Conservation (phyloP, 1,284 basidiomycete genomes). For the Coniophora puteana region DNA sequence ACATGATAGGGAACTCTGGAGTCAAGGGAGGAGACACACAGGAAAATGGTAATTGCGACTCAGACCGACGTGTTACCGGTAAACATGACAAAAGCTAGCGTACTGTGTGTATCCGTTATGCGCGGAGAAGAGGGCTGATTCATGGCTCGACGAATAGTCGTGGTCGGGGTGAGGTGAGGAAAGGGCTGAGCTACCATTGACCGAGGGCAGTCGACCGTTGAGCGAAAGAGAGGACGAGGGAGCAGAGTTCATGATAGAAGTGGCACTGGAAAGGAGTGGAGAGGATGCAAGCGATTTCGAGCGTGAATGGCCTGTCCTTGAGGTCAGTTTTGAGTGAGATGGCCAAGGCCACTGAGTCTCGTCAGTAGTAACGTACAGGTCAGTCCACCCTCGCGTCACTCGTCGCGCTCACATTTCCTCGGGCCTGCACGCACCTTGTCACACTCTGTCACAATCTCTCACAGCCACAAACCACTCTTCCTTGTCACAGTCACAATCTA, state of each 20-base stretch:
- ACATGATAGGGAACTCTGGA: conserved; percentile 45
- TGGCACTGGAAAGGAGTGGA: neutral
- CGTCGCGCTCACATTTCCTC: no score
- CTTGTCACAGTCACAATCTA: conserved; percentile 19
- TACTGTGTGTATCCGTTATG: conserved; percentile 41
- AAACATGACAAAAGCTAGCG: conserved; percentile 21
- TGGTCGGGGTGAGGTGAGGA: conserved; percentile 18
- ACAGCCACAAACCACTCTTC: no score
- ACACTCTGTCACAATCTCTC: no score
- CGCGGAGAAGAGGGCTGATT: conserved; percentile 18
- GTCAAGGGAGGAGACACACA: conserved; percentile 6
- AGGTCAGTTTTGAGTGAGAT: no score
- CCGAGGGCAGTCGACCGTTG: conserved; percentile 19
- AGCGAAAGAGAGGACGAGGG: conserved; percentile 20
- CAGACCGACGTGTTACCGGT: neutral
- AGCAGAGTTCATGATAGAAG: conserved; percentile 16
- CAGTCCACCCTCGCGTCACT: no score
- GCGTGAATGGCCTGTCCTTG: no score
- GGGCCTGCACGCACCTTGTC: no score
- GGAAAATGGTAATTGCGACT: conserved; percentile 11
- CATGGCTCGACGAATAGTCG: conserved; percentile 15
- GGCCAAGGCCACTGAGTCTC: no score
- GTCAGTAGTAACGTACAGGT: no score
- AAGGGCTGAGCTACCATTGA: conserved; percentile 19
- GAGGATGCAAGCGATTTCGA: no score